These are phyloP conservation scores for Corchorus capsularis DNA, from an alignment of 345 rosid species.

Conservation along the genomic window DNA sequence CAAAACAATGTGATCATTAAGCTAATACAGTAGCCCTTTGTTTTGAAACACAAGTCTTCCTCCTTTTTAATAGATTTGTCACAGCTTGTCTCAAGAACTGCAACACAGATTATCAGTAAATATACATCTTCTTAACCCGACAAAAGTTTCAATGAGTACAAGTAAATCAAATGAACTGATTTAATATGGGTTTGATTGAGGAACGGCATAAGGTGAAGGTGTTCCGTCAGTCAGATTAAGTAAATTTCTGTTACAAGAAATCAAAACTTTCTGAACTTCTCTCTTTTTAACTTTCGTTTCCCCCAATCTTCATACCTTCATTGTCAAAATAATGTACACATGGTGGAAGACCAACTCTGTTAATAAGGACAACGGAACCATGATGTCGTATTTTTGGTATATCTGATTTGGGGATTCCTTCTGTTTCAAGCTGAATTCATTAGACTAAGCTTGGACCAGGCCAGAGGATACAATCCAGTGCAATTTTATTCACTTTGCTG, in stretches of 20 bases:
- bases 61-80: neutral
- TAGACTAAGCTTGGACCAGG: neutral
- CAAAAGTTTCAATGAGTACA: neutral
- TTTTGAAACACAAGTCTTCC: neutral
- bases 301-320: neutral
- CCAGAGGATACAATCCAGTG: neutral
- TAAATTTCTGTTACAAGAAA: neutral
- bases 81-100: neutral
- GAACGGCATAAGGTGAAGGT: neutral
- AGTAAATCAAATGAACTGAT: neutral
- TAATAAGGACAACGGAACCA: neutral
- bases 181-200: neutral
- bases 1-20: too few species aligned
- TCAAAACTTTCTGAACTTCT: neutral
- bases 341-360: neutral
- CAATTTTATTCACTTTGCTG: slow-evolving; percentile 24
- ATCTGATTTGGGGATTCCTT: neutral
- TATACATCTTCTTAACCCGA: neutral
- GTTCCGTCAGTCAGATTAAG: neutral
- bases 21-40: neutral
- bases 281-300: neutral
- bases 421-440: neutral
- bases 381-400: neutral
- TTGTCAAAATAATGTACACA: neutral
- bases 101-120: neutral